These are phyloP conservation scores for Solanum paucissectum DNA, from an alignment of 257 asterid species.

Conservation along the genomic window DNA sequence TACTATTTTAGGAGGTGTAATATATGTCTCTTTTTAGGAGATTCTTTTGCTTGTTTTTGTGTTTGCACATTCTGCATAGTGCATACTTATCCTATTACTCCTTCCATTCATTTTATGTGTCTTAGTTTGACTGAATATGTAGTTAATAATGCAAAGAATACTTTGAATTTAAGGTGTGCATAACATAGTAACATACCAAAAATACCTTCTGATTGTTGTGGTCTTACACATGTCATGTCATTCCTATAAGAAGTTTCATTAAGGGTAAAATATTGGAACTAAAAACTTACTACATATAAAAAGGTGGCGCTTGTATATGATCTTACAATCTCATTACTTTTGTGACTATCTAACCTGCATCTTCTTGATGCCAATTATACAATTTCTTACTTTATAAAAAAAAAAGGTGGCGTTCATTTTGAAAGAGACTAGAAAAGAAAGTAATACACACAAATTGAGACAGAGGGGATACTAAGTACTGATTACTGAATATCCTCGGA, in stretches of 20 bases:
- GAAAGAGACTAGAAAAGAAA: background rate
- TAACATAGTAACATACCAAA: background rate
- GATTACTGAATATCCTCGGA: background rate
- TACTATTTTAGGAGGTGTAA: background rate
- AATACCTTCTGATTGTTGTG: background rate
- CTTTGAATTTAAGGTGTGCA: background rate
- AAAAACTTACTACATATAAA: background rate
- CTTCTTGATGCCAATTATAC: background rate
- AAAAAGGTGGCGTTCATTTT: background rate
- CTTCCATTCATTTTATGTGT: background rate
- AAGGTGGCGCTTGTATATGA: background rate
- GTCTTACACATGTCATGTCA: background rate
- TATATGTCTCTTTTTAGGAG: background rate
- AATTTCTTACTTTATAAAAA: background rate
- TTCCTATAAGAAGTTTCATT: background rate
- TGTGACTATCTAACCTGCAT: background rate
- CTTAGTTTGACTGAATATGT: background rate
- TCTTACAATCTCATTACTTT: background rate
- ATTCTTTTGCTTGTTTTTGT: background rate
- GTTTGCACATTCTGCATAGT: background rate
- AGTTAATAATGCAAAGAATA: background rate
- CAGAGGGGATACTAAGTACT: background rate
- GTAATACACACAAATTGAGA: background rate
- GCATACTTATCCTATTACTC: background rate
- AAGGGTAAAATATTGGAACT: background rate